Percentiles rank a stretch among this genome's conserved stretches.
These are phyloP conservation scores for Erodium moschatum DNA, from an alignment of 441 rosid species.

Conservation along the genomic window DNA sequence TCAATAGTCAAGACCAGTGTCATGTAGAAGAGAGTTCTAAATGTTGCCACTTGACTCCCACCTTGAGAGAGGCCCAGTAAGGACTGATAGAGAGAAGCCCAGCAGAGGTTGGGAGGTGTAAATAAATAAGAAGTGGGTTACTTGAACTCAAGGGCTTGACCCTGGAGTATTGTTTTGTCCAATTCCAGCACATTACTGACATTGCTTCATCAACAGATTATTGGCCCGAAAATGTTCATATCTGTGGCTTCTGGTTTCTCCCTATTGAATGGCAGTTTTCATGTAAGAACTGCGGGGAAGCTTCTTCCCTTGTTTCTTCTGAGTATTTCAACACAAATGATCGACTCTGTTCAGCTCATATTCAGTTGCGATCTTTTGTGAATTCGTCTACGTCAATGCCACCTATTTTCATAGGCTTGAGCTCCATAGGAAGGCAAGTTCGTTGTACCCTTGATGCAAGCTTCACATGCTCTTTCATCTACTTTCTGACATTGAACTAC, in stretches of 20 bases:
- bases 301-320: slow-evolving; percentile 25
- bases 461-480: slow-evolving; percentile 1
- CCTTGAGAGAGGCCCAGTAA: too few relatives aligned
- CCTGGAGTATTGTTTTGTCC: neutral
- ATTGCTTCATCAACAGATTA: slow-evolving; percentile 44
- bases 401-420: slow-evolving; percentile 65
- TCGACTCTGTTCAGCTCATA: slow-evolving; percentile 49
- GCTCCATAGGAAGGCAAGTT: slow-evolving; percentile 79
- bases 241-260: slow-evolving; percentile 87
- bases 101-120: too few relatives aligned
- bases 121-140: too few relatives aligned
- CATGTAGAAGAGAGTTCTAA: too few relatives aligned
- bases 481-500: slow-evolving; percentile 10
- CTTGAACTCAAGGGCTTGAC: too few relatives aligned
- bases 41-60: too few relatives aligned
- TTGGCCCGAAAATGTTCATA: slow-evolving; percentile 65
- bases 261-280: slow-evolving; percentile 82
- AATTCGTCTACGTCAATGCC: slow-evolving; percentile 30
- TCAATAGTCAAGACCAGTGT: too few relatives aligned
- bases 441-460: slow-evolving; percentile 1
- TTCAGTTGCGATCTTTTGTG: slow-evolving; percentile 43
- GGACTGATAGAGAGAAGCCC: too few relatives aligned
- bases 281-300: slow-evolving; percentile 53
- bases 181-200: slow-evolving; percentile 15
- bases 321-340: slow-evolving; percentile 23